These are phyloP conservation scores for Xylariaceae sp. DNA, from an alignment of 2,329 filamentous ascomycete genomes.

Conservation along the genomic window DNA sequence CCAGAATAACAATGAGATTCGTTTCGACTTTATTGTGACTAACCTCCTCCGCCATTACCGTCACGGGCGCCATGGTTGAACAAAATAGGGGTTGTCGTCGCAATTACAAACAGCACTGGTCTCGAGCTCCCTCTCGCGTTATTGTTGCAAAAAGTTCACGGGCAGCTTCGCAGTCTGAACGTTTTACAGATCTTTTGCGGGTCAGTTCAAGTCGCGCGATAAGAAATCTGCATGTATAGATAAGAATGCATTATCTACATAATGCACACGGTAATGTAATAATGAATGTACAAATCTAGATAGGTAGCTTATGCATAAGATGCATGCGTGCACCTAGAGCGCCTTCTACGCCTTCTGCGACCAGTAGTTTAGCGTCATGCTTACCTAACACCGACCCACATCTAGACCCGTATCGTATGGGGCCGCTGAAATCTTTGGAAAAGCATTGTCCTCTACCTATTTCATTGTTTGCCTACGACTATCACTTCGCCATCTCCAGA, in stretches of 20 bases:
- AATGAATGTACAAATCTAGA: background rate
- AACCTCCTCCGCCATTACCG: slow-evolving; percentile 21
- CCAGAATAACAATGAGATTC: background rate
- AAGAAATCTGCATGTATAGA: slow-evolving; percentile 30
- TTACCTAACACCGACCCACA: background rate
- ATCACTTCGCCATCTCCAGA: slow-evolving; percentile 4
- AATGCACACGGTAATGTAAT: background rate
- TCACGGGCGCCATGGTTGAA: slow-evolving; percentile 27
- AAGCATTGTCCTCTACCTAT: slow-evolving; percentile 5
- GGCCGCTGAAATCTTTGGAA: slow-evolving; percentile 14
- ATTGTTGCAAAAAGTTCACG: slow-evolving; percentile 23
- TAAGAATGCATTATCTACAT: slow-evolving; percentile 12
- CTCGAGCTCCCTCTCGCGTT: slow-evolving; percentile 1
- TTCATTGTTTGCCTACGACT: slow-evolving; percentile 1
- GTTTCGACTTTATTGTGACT: slow-evolving; percentile 4
- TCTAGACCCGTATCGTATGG: background rate
- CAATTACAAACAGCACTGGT: background rate
- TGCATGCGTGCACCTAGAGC: too few species aligned
- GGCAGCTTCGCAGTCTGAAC: slow-evolving; percentile 10
- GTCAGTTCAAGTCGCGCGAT: slow-evolving; percentile 17
- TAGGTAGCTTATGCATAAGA: too few species aligned
- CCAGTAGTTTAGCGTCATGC: too few species aligned
- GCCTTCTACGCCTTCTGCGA: too few species aligned
- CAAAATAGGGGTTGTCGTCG: slow-evolving; percentile 4
- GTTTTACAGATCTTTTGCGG: slow-evolving; percentile 21